phyloP scores from a whole-genome alignment of 1,284 basidiomycete genomes.

The Irpex sp. region DNA sequence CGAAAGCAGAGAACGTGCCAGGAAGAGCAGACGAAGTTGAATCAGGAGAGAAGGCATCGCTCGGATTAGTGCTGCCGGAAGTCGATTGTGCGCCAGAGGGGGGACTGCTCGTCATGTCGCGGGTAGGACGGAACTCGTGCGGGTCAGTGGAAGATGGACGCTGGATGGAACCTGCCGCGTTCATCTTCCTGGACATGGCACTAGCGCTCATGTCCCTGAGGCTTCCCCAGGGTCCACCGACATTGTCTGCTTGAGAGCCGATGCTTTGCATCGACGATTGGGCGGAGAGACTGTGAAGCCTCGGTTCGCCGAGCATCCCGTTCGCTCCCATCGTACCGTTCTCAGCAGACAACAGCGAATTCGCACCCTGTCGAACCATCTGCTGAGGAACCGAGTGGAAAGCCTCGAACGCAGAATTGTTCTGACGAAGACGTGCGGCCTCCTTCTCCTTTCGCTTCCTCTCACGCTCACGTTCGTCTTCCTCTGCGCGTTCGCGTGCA shows the following conservation, averaged over 20 bases:
- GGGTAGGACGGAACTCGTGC: constrained; percentile 9
- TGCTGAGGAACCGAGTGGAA: constrained; percentile 64
- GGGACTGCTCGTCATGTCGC: constrained; percentile 10
- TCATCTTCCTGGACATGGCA: constrained; percentile 29
- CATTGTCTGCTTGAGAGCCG: constrained; percentile 16
- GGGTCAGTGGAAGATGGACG: constrained; percentile 13
- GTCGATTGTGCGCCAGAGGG: constrained; percentile 17
- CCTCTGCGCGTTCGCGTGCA: constrained; percentile 57
- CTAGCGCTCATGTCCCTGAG: constrained; percentile 26
- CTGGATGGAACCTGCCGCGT: constrained; percentile 18
- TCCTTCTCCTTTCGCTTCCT: constrained; percentile 52
- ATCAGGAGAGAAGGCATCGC: constrained; percentile 30
- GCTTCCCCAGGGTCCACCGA: constrained; percentile 23
- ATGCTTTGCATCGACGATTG: constrained; percentile 19
- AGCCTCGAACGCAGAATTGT: constrained; percentile 59
- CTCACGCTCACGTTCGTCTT: constrained; percentile 59
- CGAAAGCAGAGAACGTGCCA: constrained; percentile 21
- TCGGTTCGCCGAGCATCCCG: constrained; percentile 3
- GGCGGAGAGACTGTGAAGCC: constrained; percentile 15
- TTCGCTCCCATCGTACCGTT: constrained; percentile 16
- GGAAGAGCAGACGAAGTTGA: constrained; percentile 25
- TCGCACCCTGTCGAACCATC: constrained; percentile 32
- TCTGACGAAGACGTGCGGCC: constrained; percentile 35
- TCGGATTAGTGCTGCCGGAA: constrained; percentile 19
- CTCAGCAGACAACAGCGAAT: constrained; percentile 32